Percentiles rank a stretch among this genome's conserved stretches.
These are phyloP conservation scores for Lasiodiplodia hormozganensis DNA, from an alignment of 2,329 filamentous ascomycete genomes.

Conservation along the genomic window DNA sequence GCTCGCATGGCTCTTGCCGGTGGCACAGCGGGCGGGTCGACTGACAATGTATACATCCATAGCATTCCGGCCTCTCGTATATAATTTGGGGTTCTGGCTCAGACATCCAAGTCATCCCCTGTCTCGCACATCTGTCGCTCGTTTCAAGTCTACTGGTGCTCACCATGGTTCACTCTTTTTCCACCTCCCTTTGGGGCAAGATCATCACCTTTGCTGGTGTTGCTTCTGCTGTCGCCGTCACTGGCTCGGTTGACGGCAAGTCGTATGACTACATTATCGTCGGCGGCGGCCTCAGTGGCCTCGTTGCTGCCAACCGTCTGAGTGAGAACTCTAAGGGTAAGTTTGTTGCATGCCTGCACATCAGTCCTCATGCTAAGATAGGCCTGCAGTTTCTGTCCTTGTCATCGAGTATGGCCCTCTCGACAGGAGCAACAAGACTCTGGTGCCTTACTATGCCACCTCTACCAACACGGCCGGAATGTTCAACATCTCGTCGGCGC, in stretches of 20 bases:
- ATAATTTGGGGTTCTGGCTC: neutral
- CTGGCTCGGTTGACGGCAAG: constrained; percentile 8
- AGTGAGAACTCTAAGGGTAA: constrained; percentile 40
- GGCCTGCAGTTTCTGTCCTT: constrained; percentile 29
- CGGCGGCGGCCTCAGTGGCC: constrained; percentile 38
- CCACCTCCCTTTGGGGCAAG: neutral
- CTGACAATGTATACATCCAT: neutral
- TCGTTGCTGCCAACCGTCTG: constrained; percentile 40
- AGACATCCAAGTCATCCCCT: neutral
- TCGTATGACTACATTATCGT: constrained; percentile 41
- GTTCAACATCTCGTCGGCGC: constrained; percentile 34
- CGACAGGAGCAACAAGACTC: constrained; percentile 43
- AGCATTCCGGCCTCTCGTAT: neutral
- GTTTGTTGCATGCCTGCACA: too few species aligned
- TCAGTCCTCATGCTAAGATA: neutral
- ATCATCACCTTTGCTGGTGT: neutral
- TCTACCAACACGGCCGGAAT: constrained; percentile 15
- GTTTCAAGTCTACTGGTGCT: neutral
- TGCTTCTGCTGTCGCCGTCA: constrained; percentile 5
- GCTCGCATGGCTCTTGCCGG: neutral
- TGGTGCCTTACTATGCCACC: constrained; percentile 11
- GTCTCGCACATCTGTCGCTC: neutral
- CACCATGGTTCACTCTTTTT: constrained; percentile 16
- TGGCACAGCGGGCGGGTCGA: neutral
- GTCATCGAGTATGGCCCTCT: constrained; percentile 37